A percentile compares a stretch with the other conserved stretches of the same genome.
Evolutionary conservation across 1,284 basidiomycete species (phyloP).

Genomic region (Mrakiaceae sp.): DNA sequence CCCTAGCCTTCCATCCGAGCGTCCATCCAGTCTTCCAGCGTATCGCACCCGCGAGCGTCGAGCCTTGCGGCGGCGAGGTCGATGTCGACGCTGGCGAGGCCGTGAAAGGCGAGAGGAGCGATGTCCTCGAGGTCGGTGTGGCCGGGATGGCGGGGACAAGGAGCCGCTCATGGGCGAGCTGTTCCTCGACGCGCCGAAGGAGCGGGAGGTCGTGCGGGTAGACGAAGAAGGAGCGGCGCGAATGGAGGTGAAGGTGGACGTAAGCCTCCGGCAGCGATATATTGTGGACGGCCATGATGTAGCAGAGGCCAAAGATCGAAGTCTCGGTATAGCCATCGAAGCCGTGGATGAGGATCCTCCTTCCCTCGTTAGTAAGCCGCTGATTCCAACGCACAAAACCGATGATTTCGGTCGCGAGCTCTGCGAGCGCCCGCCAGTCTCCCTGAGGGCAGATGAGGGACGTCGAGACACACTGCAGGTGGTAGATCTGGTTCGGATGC

Average conservation of each 20-base stretch:
- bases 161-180: constrained; percentile 30
- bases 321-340: constrained; percentile 61
- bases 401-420: not conserved
- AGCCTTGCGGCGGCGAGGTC: no score
- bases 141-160: not conserved
- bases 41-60: no score
- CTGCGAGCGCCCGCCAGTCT: constrained; percentile 9
- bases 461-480: constrained; percentile 12
- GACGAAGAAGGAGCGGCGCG: constrained; percentile 68
- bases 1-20: constrained; percentile 19
- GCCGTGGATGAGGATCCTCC: constrained; percentile 34
- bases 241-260: constrained; percentile 52
- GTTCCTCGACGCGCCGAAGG: constrained; percentile 60
- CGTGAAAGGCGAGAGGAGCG: no score
- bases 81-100: no score
- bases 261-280: constrained; percentile 71
- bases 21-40: constrained; percentile 23
- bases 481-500: constrained; percentile 6
- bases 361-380: not conserved
- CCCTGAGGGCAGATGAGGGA: constrained; percentile 10
- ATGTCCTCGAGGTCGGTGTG: not conserved
- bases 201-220: constrained; percentile 70
- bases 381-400: constrained; percentile 10
- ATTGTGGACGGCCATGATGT: constrained; percentile 69
- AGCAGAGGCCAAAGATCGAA: constrained; percentile 71